Conservation (phyloP, 202 grass and related monocot species). For the Zoysia matrella region DNA sequence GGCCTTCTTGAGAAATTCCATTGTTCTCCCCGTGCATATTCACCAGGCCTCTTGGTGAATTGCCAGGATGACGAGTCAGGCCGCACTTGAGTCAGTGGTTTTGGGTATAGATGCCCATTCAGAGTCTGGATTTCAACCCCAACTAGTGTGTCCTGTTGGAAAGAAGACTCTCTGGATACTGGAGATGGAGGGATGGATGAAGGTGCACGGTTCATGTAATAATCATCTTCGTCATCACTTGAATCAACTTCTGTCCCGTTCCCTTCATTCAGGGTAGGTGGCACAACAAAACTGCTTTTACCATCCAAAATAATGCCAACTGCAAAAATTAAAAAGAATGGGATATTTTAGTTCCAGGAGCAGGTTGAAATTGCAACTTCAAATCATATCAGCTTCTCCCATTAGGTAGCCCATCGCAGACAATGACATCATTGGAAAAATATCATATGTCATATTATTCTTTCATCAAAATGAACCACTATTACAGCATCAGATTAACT, state of each 20-base stretch:
- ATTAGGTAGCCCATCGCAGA: neutral
- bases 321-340: constrained; percentile 32
- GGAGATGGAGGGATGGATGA: constrained; percentile 65
- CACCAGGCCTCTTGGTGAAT: constrained; percentile 38
- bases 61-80: constrained; percentile 57
- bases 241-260: constrained; percentile 53
- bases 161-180: constrained; percentile 82
- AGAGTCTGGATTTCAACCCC: constrained; percentile 56
- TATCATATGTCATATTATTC: too few relatives aligned
- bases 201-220: constrained; percentile 55
- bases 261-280: constrained; percentile 39
- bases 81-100: constrained; percentile 65
- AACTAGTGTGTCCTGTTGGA: constrained; percentile 72
- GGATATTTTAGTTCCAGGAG: constrained; percentile 8
- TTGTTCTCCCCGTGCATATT: constrained; percentile 52
- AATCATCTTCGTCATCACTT: constrained; percentile 64
- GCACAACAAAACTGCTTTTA: constrained; percentile 32
- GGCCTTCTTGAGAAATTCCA: constrained; percentile 53
- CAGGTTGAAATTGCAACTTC: neutral
- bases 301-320: constrained; percentile 64
- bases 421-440: neutral
- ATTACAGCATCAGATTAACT: neutral
- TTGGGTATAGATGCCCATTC: constrained; percentile 72
- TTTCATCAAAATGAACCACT: constrained; percentile 6
- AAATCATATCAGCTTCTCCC: constrained; percentile 4